These are phyloP conservation scores for Paecilomyces sp. DNA, from an alignment of 2,329 filamentous ascomycete genomes.

Conservation along the genomic window DNA sequence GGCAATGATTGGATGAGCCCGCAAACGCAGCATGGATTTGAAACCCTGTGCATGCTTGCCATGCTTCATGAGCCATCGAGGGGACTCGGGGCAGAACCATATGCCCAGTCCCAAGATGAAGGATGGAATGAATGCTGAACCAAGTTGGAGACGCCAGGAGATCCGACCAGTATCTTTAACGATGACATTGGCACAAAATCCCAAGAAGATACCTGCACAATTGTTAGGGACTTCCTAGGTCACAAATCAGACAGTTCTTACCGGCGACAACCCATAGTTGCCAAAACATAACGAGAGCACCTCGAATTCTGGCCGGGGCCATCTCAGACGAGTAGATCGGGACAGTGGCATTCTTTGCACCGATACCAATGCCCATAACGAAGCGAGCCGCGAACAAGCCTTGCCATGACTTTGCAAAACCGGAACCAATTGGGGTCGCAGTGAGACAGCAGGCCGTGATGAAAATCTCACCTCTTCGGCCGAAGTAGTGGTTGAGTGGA, in stretches of 20 bases:
- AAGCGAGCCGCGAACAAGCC: constrained; percentile 65
- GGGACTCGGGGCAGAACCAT: constrained; percentile 54
- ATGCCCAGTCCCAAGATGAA: constrained; percentile 52
- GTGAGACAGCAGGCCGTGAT: constrained; percentile 65
- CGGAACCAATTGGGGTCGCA: constrained; percentile 47
- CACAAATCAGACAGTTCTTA: constrained; percentile 51
- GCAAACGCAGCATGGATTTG: constrained; percentile 35
- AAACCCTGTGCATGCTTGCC: constrained; percentile 36
- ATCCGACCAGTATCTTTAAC: constrained; percentile 43
- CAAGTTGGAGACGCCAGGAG: constrained; percentile 64
- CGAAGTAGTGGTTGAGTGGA: constrained; percentile 57
- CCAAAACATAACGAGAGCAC: constrained; percentile 78
- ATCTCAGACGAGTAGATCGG: constrained; percentile 73
- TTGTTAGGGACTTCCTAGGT: constrained; percentile 52
- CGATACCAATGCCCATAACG: constrained; percentile 70
- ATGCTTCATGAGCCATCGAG: constrained; percentile 43
- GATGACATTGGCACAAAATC: too few species aligned
- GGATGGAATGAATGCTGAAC: constrained; percentile 57
- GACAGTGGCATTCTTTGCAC: constrained; percentile 66
- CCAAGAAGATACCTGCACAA: constrained; percentile 14
- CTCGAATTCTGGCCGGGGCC: constrained; percentile 60
- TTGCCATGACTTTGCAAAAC: constrained; percentile 64
- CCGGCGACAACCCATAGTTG: constrained; percentile 52
- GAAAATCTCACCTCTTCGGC: constrained; percentile 69
- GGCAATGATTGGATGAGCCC: constrained; percentile 37